Evolutionary conservation across 805 yeast species (phyloP).

Genomic region (Kodamaea sagamina): DNA sequence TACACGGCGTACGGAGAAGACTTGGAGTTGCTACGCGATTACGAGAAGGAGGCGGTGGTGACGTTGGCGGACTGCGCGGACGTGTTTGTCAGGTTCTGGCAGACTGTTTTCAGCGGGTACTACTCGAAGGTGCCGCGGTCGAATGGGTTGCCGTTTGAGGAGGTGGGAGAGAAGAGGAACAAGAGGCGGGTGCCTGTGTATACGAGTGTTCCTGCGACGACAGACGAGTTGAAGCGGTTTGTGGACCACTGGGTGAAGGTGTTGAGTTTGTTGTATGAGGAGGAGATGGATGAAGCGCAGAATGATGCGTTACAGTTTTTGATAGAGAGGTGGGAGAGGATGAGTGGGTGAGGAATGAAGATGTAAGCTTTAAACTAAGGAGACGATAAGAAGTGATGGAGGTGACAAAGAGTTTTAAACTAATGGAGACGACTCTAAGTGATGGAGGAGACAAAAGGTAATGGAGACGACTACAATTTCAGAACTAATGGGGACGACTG

Average conservation of each 20-base stretch:
- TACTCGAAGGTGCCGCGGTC: slow-evolving; percentile 27
- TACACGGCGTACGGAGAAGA: slow-evolving; percentile 59
- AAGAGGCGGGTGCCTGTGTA: slow-evolving; percentile 4
- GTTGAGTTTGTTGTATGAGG: slow-evolving; percentile 44
- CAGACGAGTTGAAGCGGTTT: slow-evolving; percentile 36
- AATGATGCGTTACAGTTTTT: slow-evolving; percentile 23
- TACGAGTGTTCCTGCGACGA: slow-evolving; percentile 16
- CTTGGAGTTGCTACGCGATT: slow-evolving; percentile 48
- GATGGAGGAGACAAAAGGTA: too few species aligned
- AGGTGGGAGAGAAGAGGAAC: not conserved
- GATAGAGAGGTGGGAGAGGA: slow-evolving; percentile 17
- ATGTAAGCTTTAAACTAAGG: too few species aligned
- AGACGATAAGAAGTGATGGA: too few species aligned
- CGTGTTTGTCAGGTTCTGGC: slow-evolving; percentile 48
- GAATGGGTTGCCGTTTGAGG: slow-evolving; percentile 7
- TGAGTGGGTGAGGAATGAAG: slow-evolving; percentile 5
- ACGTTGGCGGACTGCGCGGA: slow-evolving; percentile 46
- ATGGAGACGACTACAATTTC: too few species aligned
- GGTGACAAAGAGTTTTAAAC: too few species aligned
- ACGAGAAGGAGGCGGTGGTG: slow-evolving; percentile 35
- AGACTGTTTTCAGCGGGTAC: slow-evolving; percentile 58
- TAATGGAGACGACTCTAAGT: too few species aligned
- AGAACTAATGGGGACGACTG: too few species aligned
- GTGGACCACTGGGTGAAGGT: slow-evolving; percentile 54
- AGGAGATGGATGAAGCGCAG: slow-evolving; percentile 28